Evolutionary conservation across 306 rosid genomes (phyloP), one percentile per base, ranked within the genome.

Genomic region (Urtica urens): DNA sequence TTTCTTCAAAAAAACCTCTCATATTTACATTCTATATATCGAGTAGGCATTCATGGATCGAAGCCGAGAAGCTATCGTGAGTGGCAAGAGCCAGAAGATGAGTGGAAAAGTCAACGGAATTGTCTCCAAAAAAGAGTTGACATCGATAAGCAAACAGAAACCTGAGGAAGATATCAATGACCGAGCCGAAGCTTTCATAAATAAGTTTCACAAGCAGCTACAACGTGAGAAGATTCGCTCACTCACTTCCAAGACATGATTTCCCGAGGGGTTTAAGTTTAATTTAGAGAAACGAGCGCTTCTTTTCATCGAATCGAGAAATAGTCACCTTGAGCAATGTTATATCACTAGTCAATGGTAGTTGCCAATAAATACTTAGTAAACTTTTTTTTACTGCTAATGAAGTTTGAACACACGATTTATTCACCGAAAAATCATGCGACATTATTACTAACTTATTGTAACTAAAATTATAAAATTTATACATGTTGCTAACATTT

Each of bases 101-200:
- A 37, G 38, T 22, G 38, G 48, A 47, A 67, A 40, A 40, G 61
- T 38, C 4, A 53, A 12, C 33, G 66, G 25, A 7, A 48, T 31
- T 10, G 24, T 12, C 23, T 74, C 41, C 62, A 68, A 53, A 30
- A 58, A 66, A 16, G 19, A n/a, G n/a, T n/a, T n/a, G n/a, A n/a
- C n/a, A n/a, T n/a, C 16, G 1, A 14, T 35, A 7, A 56, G 26
- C 58, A 64, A 41, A 13, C 20, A 47, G 38, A 24, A 9, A 17
- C 41, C 14, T 21, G 42, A 46, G 33, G 69, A 62, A 19, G 81
- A 76, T 46, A 59, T 73, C 18, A 66, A 79, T 63, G 41, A 60
- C 14, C 58, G 50, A 58, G 94, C 88, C 0, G 82, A 76, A 39
- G 65, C 80, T 28, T 83, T 83, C 57, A 79, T 83, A 46, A 74